phyloP scores from a whole-genome alignment of 176 grass and related monocot species.

The Pontederia paniculata region DNA sequence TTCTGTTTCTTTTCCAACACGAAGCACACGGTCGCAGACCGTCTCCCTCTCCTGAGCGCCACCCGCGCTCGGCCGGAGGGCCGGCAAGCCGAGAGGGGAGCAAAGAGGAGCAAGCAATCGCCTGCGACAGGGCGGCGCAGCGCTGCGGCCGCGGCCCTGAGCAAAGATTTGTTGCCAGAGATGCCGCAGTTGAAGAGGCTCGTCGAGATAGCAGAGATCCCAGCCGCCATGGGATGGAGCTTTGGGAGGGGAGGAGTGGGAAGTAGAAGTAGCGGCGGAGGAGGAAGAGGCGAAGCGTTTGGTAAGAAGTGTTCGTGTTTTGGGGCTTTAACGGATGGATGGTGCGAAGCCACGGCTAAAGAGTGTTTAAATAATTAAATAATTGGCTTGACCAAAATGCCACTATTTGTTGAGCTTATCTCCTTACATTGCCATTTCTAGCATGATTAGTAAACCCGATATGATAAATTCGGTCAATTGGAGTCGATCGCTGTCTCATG shows the following conservation, averaged over 20 bases:
- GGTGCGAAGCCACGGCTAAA: too few relatives aligned
- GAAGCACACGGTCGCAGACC: conserved; percentile 1
- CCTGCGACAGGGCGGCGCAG: not conserved
- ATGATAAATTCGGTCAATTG: too few relatives aligned
- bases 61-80: not conserved
- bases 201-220: not conserved
- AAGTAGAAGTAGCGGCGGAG: not conserved
- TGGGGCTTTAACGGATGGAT: not conserved
- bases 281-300: not conserved
- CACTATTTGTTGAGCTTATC: too few relatives aligned
- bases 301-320: not conserved
- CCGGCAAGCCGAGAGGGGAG: too few relatives aligned
- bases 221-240: not conserved
- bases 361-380: too few relatives aligned
- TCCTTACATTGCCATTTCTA: too few relatives aligned
- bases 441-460: too few relatives aligned
- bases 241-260: not conserved
- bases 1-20: not conserved
- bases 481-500: not conserved
- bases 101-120: conserved; percentile 1
- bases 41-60: not conserved
- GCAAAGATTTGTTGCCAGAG: not conserved
- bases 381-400: too few relatives aligned
- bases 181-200: not conserved
- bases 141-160: not conserved